A percentile compares a stretch with the other conserved stretches of the same genome.
phyloP scores from a whole-genome alignment of 768 basidiomycete species.

The Lanmaoa pseudosensibilis region DNA sequence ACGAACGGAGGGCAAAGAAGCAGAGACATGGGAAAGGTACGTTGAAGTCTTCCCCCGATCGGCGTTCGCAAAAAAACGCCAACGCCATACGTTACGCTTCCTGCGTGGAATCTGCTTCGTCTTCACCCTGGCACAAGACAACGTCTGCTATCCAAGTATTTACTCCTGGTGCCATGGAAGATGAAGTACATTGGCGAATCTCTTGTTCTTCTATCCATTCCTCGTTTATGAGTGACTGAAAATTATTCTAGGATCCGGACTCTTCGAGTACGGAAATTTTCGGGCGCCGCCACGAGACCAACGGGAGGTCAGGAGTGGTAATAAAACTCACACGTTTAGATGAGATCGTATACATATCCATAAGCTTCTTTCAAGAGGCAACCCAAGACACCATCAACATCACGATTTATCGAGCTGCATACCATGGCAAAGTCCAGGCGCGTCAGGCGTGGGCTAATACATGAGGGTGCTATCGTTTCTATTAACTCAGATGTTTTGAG shows the following conservation, averaged over 20 bases:
- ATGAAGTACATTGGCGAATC: constrained; percentile 5
- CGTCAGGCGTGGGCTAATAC: constrained; percentile 9
- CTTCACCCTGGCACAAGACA: constrained; percentile 1
- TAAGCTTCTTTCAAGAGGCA: constrained; percentile 9
- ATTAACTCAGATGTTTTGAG: constrained; percentile 21
- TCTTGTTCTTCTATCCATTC: not conserved
- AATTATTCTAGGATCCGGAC: constrained; percentile 37
- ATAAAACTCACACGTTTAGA: constrained; percentile 70
- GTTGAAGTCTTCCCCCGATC: constrained; percentile 4
- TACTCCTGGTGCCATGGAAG: not conserved
- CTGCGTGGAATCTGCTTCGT: constrained; percentile 8
- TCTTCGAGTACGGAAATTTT: constrained; percentile 52
- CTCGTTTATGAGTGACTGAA: constrained; percentile 2
- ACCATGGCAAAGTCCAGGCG: constrained; percentile 4
- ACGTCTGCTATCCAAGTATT: not conserved
- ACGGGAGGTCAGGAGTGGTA: constrained; percentile 66
- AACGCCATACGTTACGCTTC: not conserved
- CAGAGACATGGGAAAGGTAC: constrained; percentile 47
- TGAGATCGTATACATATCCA: constrained; percentile 28
- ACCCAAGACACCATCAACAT: not conserved
- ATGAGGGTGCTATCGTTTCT: not conserved
- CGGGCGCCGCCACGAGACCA: constrained; percentile 64
- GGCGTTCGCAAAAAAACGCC: not conserved
- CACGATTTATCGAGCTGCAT: constrained; percentile 2
- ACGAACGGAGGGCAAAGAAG: constrained; percentile 49